Evolutionary conservation across 106 monocot species (phyloP), one percentile per base, ranked within the genome.

Genomic region (Dioscorea dumetorum): DNA sequence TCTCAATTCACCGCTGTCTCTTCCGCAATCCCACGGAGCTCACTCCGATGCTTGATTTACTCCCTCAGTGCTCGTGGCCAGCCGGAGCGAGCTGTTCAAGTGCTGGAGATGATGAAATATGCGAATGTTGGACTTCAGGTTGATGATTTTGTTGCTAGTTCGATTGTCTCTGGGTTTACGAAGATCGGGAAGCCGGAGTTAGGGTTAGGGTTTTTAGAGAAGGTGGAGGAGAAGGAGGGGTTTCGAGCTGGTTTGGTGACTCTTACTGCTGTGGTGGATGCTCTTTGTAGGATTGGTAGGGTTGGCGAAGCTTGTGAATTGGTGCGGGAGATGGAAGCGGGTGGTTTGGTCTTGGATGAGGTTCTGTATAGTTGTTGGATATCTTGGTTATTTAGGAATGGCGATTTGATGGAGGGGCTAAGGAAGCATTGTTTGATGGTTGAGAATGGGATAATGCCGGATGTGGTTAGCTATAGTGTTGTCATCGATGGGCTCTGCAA

Each of bases 401-500:
- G 85, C 5, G 15, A 66, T 22, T 33, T 83, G 60, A 80, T 77
- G 73, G 86, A 83, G 33, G 90, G 82, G 21, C 76, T 90, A 28
- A 24, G 72, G 48, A 83, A 72, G 51, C 73, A 90, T 63, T 62
- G 32, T 41, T 49, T 57, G 50, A 90, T 90, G 90, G 23, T 72
- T 12, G 71, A 80, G n/a, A 86, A 63, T 24, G 73, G 83, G 64
- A 62, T 83, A 49, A 22, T 28, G 22, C 80, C 86, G 2, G 90
- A 86, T 76, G 74, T 78, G 8, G 72, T 90, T 32, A 83, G 70
- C 56, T 86, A 86, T 22, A 86, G 80, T 34, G 66, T 64, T 66
- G 63, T 81, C 34, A 78, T 85, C 62, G 81, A 86, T 85, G 85
- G 83, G 22, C 64, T 93, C 0, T 93, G 93, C 64, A 77, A 81